phyloP scores from a whole-genome alignment of 1,139 yeast species.

The Taphrina betulina region DNA sequence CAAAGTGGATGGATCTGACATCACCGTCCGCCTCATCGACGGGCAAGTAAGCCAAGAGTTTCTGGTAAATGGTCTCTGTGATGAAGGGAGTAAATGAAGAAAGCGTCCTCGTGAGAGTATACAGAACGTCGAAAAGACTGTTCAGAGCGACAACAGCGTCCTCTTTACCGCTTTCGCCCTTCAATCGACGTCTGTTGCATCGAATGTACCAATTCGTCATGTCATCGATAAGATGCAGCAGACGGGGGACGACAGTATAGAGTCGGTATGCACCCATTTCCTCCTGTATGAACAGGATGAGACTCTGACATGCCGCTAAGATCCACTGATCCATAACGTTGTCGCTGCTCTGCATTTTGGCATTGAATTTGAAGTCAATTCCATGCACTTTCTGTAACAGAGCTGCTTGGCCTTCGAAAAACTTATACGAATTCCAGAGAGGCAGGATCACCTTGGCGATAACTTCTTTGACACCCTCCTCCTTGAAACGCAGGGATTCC shows the following conservation, averaged over 20 bases:
- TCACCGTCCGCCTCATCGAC: slow-evolving; percentile 52
- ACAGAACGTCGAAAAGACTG: slow-evolving; percentile 84
- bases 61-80: slow-evolving; percentile 84
- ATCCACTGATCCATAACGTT: slow-evolving; percentile 99
- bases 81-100: slow-evolving; percentile 98
- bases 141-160: slow-evolving; percentile 86
- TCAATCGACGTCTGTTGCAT: slow-evolving; percentile 94
- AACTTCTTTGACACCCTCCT: slow-evolving; percentile 97
- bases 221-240: slow-evolving; percentile 83
- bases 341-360: slow-evolving; percentile 55
- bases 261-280: slow-evolving; percentile 90
- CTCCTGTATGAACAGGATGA: slow-evolving; percentile 75
- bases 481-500: slow-evolving; percentile 93
- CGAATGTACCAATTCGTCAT: slow-evolving; percentile 99
- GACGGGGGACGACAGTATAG: slow-evolving; percentile 92
- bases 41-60: slow-evolving; percentile 62
- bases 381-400: slow-evolving; percentile 73
- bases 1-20: slow-evolving; percentile 91
- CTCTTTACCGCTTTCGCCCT: slow-evolving; percentile 83
- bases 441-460: slow-evolving; percentile 93
- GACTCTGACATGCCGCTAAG: slow-evolving; percentile 87
- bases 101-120: slow-evolving; percentile 89
- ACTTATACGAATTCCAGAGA: slow-evolving; percentile 97
- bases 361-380: slow-evolving; percentile 70
- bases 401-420: slow-evolving; percentile 91